Conservation (phyloP, 352 stramenopile genomes). For the Phytopythium boreale region DNA sequence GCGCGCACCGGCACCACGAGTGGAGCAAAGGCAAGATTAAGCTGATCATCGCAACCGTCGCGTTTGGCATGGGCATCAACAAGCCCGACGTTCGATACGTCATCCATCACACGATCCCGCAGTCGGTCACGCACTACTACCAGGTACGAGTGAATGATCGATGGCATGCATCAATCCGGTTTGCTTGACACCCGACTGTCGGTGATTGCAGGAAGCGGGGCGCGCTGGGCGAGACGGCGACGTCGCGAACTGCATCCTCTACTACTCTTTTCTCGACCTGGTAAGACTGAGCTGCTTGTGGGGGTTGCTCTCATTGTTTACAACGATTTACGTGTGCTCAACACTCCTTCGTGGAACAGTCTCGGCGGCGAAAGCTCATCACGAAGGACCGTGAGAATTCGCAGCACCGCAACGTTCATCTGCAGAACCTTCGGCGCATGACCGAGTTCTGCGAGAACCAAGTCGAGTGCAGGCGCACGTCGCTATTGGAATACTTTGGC, state of each 20-base stretch:
- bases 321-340: not conserved
- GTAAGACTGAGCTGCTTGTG: conserved; percentile 20
- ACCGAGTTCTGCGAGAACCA: conserved; percentile 88
- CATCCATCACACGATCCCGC: conserved; percentile 86
- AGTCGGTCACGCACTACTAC: conserved; percentile 90
- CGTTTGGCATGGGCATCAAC: conserved; percentile 90
- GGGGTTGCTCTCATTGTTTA: not conserved
- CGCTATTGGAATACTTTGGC: conserved; percentile 86
- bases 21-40: conserved; percentile 91
- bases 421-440: conserved; percentile 83
- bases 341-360: conserved; percentile 19
- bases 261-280: conserved; percentile 84
- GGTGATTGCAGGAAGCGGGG: conserved; percentile 64
- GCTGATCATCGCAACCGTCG: conserved; percentile 84
- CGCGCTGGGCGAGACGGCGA: conserved; percentile 81
- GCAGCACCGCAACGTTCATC: conserved; percentile 76
- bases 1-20: conserved; percentile 75
- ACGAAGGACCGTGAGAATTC: conserved; percentile 80
- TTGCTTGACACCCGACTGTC: not conserved
- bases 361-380: conserved; percentile 67
- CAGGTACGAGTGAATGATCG: conserved; percentile 37
- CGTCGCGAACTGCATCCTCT: conserved; percentile 81
- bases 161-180: not conserved
- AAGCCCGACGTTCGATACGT: conserved; percentile 88
- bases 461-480: conserved; percentile 80